phyloP scores from a whole-genome alignment of 2,329 filamentous ascomycete species.

The Daldinia sp. region DNA sequence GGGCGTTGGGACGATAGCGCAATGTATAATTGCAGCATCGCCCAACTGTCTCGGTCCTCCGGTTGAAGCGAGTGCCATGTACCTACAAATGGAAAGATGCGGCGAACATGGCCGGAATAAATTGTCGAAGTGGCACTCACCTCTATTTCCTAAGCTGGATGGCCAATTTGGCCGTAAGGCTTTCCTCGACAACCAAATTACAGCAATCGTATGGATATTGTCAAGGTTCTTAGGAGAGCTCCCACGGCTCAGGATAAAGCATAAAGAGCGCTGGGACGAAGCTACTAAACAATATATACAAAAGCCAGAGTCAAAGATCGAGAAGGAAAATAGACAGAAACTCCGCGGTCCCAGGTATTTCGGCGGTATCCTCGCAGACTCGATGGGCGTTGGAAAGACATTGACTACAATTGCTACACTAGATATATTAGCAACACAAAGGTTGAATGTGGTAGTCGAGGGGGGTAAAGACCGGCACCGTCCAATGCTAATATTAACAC shows the following conservation, averaged over 20 bases:
- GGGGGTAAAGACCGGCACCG: constrained; percentile 30
- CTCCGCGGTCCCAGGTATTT: constrained; percentile 44
- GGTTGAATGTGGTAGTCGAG: constrained; percentile 33
- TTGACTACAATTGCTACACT: constrained; percentile 44
- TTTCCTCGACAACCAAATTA: constrained; percentile 48
- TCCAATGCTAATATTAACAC: constrained; percentile 46
- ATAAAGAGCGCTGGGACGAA: not conserved
- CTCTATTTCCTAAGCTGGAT: constrained; percentile 43
- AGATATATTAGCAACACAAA: constrained; percentile 42
- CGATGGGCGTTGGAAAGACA: constrained; percentile 51
- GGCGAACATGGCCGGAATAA: constrained; percentile 46
- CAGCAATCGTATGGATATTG: constrained; percentile 50
- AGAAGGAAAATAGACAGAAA: constrained; percentile 33
- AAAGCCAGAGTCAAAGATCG: constrained; percentile 1
- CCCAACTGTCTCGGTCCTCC: constrained; percentile 48
- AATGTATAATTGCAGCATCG: constrained; percentile 46
- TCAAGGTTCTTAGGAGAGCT: constrained; percentile 47
- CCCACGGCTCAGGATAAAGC: constrained; percentile 34
- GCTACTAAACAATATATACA: constrained; percentile 7
- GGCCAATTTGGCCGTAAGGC: constrained; percentile 40
- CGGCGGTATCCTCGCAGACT: constrained; percentile 49
- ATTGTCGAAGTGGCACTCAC: constrained; percentile 44
- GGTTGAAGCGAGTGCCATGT: constrained; percentile 41
- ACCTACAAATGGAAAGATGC: constrained; percentile 45
- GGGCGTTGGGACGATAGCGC: constrained; percentile 38